A percentile compares a stretch with the other conserved stretches of the same genome.
phyloP scores from a whole-genome alignment of 2,329 filamentous ascomycete genomes.

The Endocalyx cinctus region DNA sequence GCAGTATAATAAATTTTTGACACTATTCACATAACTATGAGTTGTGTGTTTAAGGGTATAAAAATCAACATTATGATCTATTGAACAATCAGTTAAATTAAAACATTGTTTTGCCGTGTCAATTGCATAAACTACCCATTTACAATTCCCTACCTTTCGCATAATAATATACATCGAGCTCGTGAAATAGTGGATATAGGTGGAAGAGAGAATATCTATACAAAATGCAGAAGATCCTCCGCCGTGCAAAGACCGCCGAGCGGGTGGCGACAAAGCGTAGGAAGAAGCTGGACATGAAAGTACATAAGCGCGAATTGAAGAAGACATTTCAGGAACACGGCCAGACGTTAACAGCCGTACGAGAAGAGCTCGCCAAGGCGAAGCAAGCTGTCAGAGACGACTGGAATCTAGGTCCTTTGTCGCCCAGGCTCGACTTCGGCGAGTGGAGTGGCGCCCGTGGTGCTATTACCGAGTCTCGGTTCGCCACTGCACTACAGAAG shows the following conservation, averaged over 20 bases:
- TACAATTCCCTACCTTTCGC: too few species aligned
- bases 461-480: conserved; percentile 38
- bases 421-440: conserved; percentile 71
- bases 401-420: conserved; percentile 72
- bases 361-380: conserved; percentile 37
- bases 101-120: too few species aligned
- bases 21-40: too few species aligned
- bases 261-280: conserved; percentile 28
- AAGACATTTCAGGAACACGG: conserved; percentile 11
- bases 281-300: conserved; percentile 21
- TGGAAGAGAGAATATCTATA: too few species aligned
- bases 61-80: too few species aligned
- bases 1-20: too few species aligned
- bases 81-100: too few species aligned
- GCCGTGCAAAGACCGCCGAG: conserved; percentile 32
- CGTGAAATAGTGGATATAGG: too few species aligned
- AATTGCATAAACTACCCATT: too few species aligned
- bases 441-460: conserved; percentile 54
- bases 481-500: conserved; percentile 14
- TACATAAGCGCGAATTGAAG: conserved; percentile 19
- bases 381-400: conserved; percentile 63
- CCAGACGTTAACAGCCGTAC: conserved; percentile 25
- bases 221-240: conserved; percentile 31
- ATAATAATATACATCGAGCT: too few species aligned
- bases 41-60: too few species aligned